These are phyloP conservation scores for Pythium dissotocum DNA, from an alignment of 352 stramenopile genomes.

Conservation along the genomic window DNA sequence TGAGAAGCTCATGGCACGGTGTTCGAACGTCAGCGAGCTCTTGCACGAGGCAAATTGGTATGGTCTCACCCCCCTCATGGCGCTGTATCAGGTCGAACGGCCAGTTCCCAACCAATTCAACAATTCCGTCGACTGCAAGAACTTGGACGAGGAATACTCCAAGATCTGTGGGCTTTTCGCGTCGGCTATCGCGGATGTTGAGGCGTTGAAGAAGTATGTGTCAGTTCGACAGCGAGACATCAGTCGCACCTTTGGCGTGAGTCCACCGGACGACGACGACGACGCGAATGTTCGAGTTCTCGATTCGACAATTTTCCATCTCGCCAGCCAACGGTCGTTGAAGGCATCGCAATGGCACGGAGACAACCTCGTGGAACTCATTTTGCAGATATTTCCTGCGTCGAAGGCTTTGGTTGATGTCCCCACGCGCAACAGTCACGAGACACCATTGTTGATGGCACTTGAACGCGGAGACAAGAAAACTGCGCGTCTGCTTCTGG, in stretches of 20 bases:
- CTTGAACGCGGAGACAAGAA: slow-evolving; percentile 40
- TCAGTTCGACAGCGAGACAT: background rate
- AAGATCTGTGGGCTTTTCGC: slow-evolving; percentile 15
- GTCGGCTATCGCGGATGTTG: slow-evolving; percentile 1
- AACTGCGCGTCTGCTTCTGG: slow-evolving; percentile 36
- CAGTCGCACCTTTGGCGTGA: too few relatives aligned
- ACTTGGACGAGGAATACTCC: background rate
- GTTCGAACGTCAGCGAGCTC: slow-evolving; percentile 31
- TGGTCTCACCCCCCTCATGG: slow-evolving; percentile 52
- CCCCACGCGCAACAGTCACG: slow-evolving; percentile 35
- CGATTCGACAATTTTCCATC: slow-evolving; percentile 16
- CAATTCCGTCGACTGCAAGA: slow-evolving; percentile 5
- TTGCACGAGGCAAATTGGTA: slow-evolving; percentile 42
- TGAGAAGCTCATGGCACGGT: slow-evolving; percentile 35
- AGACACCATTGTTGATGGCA: slow-evolving; percentile 55
- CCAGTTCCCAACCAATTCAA: background rate
- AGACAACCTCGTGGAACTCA: slow-evolving; percentile 39
- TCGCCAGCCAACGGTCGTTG: background rate
- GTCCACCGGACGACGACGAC: background rate
- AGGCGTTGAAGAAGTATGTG: slow-evolving; percentile 20
- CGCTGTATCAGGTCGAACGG: slow-evolving; percentile 36
- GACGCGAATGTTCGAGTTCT: slow-evolving; percentile 6
- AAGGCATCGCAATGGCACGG: slow-evolving; percentile 38
- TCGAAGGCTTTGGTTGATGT: slow-evolving; percentile 44
- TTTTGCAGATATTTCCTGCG: slow-evolving; percentile 41